Base-by-base conservation (phyloP, 495 filamentous ascomycete genomes). In the Parathielavia appendiculata region DNA sequence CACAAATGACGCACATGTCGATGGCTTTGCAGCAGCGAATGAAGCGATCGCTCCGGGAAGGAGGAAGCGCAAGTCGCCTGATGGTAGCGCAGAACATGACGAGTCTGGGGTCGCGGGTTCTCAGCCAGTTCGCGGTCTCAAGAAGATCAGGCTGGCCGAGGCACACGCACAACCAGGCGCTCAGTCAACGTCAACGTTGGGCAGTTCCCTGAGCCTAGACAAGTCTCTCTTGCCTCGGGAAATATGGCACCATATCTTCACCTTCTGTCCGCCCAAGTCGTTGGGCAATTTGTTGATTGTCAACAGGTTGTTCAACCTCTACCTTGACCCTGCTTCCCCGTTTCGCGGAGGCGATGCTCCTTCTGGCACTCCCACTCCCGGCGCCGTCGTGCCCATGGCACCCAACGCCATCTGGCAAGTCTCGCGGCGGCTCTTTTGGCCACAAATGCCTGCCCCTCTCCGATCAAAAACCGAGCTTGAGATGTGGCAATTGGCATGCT, bases 401-500 rank as follows among this genome's bases (percentile, higher is more conserved):
- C 76, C 83, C 57, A 79, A 84, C 64, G 64, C 69, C 43, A 80
- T 88, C 58, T 88, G 84, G 84, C 76, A 73, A 51, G 69, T 77
- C 56, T 84, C 83, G 34, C 79, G 83, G 58, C 75, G 78, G 59
- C 70, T 73, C 9, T 79, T 79, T 59, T 76, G 75, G 68, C 79
- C 76, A 4, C 74, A 76, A 40, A 79, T 84, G 72, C 84, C 85
- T 48, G 64, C 69, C 49, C 83, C 84, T 36, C 72, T 86, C n/a
- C 63, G 57, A 35, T 75, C 72, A 14, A 77, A 73, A 45, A 75
- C 77, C 34, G 84, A 88, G 61, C 71, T 83, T 23, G 75, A 80
- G 23, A 86, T 88, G 83, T 86, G 83, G 80, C 79, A 75, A 52
- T 66, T 88, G 39, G 72, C 78, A 36, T 78, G 77, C 63, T 75